Conservation (phyloP, 805 yeast genomes). For the Candida sonorensis region DNA sequence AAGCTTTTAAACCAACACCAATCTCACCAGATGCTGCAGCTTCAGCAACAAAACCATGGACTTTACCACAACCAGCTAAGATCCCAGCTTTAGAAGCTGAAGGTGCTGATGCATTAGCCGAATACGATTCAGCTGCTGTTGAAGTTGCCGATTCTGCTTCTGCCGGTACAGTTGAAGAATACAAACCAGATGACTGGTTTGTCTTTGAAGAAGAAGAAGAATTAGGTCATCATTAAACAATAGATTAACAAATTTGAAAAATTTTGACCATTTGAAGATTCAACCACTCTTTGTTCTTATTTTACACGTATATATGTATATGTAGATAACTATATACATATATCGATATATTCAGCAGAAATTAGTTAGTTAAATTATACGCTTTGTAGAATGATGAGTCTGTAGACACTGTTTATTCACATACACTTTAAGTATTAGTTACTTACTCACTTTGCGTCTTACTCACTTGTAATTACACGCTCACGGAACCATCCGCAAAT, state of each 20-base stretch:
- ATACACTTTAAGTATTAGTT: too few relatives aligned
- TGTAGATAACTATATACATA: not conserved
- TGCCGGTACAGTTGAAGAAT: slow-evolving; percentile 34
- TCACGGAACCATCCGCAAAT: too few relatives aligned
- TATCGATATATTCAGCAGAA: not conserved
- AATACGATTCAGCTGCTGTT: slow-evolving; percentile 64
- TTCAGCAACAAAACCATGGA: slow-evolving; percentile 76
- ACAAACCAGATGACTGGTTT: slow-evolving; percentile 66
- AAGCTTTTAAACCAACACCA: slow-evolving; percentile 81
- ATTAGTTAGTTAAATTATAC: too few relatives aligned
- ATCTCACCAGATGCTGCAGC: slow-evolving; percentile 68
- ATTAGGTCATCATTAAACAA: slow-evolving; percentile 36
- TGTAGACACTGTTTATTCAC: too few relatives aligned
- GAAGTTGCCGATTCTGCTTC: slow-evolving; percentile 60
- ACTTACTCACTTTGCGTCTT: too few relatives aligned
- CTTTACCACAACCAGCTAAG: slow-evolving; percentile 71
- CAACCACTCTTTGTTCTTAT: not conserved
- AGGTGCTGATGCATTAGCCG: slow-evolving; percentile 56
- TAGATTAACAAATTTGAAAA: too few relatives aligned
- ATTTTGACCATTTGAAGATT: not conserved
- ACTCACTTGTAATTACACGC: too few relatives aligned
- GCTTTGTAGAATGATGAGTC: too few relatives aligned
- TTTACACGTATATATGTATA: not conserved
- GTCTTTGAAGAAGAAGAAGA: slow-evolving; percentile 67
- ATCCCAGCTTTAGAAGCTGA: slow-evolving; percentile 66